Base-by-base conservation (phyloP, 768 basidiomycete genomes). In the Pholiota molesta region DNA sequence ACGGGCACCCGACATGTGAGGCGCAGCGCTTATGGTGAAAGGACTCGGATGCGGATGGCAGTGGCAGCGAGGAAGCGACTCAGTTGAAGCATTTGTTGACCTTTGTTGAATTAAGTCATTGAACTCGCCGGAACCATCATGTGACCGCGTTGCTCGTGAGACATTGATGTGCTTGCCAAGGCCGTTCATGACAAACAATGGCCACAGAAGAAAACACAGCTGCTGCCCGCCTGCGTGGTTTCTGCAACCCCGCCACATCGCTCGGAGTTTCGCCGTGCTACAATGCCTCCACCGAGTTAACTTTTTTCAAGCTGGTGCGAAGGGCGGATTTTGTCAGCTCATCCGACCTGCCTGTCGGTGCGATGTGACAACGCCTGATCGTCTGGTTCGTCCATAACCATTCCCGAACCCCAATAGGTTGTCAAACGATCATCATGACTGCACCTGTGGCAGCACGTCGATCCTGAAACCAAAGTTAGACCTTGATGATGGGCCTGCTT, bases 1-100 rank as follows among this genome's bases (percentile, higher is more conserved):
- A 21, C 39, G 54, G 19, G 67, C 65, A 55, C 67, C 71, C 26
- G 73, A 63, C 77, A 78, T 79, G 66, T 71, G 69, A 59, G 68
- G 68, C 3, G 35, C 62, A 60, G 55, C 55, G 62, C 44, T 44
- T 40, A 54, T 53, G 62, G 51, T 21, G 42, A 33, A 26, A n/a
- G 52, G 35, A 26, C 26, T 26, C 2, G 4, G 26, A 56, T 45
- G 19, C 19, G 9, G 28, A 19, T 11, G 21, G 31, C 21, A 42
- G 45, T 51, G 31, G 35, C 35, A 29, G 45, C n/a, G 47, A 56
- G 26, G 28, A 26, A 39, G 33, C 40, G 49, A 59, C 49, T 6
- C 23, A 29, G 57, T 57, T 57, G 52, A 21, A 37, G 28, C 19
- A 26, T 42, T 55, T 63, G 62, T 60, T 65, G 55, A 44, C 45